Evolutionary conservation across 2,329 filamentous ascomycete species (phyloP).

Genomic region (Talaromyces islandicus): DNA sequence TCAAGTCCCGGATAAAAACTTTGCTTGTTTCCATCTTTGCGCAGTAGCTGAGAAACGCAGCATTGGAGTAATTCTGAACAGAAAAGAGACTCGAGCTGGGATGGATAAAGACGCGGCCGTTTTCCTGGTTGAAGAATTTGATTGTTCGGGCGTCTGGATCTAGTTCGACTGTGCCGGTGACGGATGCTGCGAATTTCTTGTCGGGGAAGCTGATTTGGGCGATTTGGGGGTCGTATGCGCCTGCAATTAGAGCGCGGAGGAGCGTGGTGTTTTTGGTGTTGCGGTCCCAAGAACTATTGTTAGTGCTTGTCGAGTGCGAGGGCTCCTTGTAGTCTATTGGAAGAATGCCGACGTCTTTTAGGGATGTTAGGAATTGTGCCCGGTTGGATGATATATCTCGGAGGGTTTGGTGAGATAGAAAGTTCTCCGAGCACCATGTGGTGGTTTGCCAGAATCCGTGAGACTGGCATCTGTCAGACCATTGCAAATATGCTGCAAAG

Average conservation of each 20-base stretch:
- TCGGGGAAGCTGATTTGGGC: slow-evolving; percentile 89
- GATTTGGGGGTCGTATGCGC: slow-evolving; percentile 76
- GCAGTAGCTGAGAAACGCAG: slow-evolving; percentile 82
- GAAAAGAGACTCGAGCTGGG: slow-evolving; percentile 83
- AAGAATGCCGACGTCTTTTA: slow-evolving; percentile 80
- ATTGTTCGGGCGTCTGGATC: slow-evolving; percentile 90
- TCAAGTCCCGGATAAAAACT: slow-evolving; percentile 84
- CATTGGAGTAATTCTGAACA: slow-evolving; percentile 68
- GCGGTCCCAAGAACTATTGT: slow-evolving; percentile 34
- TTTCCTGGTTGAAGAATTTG: slow-evolving; percentile 84
- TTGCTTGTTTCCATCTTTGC: slow-evolving; percentile 88
- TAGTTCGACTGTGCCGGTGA: slow-evolving; percentile 83
- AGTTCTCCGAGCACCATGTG: slow-evolving; percentile 77
- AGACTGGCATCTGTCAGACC: slow-evolving; percentile 61
- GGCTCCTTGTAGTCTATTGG: slow-evolving; percentile 42
- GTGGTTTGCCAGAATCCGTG: slow-evolving; percentile 43
- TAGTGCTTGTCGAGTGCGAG: slow-evolving; percentile 35
- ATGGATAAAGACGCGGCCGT: slow-evolving; percentile 86
- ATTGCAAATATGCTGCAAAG: slow-evolving; percentile 74
- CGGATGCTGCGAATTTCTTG: slow-evolving; percentile 85
- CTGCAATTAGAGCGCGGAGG: slow-evolving; percentile 64
- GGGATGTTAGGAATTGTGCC: slow-evolving; percentile 75
- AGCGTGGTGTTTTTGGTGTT: slow-evolving; percentile 42
- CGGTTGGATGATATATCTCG: slow-evolving; percentile 83
- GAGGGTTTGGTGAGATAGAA: slow-evolving; percentile 75